A percentile compares a stretch with the other conserved stretches of the same genome.
phyloP scores from a whole-genome alignment of 163 green algal species.

The Scenedesmus sp. region DNA sequence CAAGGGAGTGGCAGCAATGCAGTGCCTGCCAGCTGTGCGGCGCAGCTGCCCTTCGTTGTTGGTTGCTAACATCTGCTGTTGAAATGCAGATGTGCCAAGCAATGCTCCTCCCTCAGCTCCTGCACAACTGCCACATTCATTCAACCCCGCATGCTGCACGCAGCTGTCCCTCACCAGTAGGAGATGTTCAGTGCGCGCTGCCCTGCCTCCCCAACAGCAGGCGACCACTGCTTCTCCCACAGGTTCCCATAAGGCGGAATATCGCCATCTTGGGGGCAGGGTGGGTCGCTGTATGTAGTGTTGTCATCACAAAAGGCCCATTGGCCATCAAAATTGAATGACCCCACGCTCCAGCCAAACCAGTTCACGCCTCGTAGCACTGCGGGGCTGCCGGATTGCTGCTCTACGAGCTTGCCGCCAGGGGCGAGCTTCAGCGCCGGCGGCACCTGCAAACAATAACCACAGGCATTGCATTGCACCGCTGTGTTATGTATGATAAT shows the following conservation, averaged over 20 bases:
- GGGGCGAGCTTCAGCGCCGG: slow-evolving; percentile 14
- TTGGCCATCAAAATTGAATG: slow-evolving; percentile 53
- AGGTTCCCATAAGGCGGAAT: slow-evolving; percentile 40
- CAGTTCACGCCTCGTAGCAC: slow-evolving; percentile 52
- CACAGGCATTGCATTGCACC: not conserved
- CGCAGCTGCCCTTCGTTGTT: too few species aligned
- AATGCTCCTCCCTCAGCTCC: too few species aligned
- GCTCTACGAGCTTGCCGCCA: not conserved
- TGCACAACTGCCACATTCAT: too few species aligned
- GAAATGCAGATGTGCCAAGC: too few species aligned
- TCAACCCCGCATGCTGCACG: too few species aligned
- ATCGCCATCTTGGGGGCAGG: slow-evolving; percentile 45
- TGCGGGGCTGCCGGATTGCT: not conserved
- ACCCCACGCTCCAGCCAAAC: slow-evolving; percentile 50
- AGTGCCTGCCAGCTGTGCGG: too few species aligned
- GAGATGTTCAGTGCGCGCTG: slow-evolving; percentile 31
- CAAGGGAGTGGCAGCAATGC: too few species aligned
- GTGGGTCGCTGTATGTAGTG: slow-evolving; percentile 36
- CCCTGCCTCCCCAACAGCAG: slow-evolving; percentile 10
- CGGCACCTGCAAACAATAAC: slow-evolving; percentile 21
- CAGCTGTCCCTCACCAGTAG: slow-evolving; percentile 24
- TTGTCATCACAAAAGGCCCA: slow-evolving; percentile 58
- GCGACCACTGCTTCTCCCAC: not conserved
- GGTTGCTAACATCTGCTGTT: too few species aligned
- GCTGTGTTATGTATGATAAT: not conserved